Evolutionary conservation across 176 grass and related monocot genomes (phyloP).

Genomic region (Aegilops umbellulata): DNA sequence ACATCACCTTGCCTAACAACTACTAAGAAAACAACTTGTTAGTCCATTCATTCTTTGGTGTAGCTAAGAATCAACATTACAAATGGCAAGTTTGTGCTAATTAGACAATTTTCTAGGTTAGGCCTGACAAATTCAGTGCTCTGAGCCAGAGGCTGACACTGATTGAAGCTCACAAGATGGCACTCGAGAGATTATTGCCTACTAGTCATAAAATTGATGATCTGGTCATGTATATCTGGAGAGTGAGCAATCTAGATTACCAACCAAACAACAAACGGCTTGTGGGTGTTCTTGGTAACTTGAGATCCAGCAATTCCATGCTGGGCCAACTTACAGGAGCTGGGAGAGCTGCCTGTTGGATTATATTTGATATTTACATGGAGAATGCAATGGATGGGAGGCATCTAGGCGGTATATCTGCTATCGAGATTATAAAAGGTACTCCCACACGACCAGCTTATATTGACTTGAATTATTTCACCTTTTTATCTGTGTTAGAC

Average conservation of each 20-base stretch:
- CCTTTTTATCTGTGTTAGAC: not conserved
- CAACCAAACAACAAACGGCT: slow-evolving; percentile 59
- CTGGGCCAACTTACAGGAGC: slow-evolving; percentile 55
- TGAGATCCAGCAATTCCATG: slow-evolving; percentile 37
- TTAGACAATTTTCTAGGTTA: slow-evolving; percentile 46
- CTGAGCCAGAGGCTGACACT: slow-evolving; percentile 70
- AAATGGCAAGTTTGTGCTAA: slow-evolving; percentile 43
- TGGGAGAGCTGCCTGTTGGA: slow-evolving; percentile 64
- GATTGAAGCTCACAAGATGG: slow-evolving; percentile 68
- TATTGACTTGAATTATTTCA: not conserved
- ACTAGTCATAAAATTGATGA: slow-evolving; percentile 44
- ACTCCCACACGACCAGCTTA: not conserved
- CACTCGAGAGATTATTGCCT: slow-evolving; percentile 45
- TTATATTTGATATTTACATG: slow-evolving; percentile 73
- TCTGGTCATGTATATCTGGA: slow-evolving; percentile 43
- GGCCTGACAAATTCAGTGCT: slow-evolving; percentile 84
- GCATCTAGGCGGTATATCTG: slow-evolving; percentile 60
- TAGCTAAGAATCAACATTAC: slow-evolving; percentile 14
- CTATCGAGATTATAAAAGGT: slow-evolving; percentile 64
- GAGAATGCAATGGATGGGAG: slow-evolving; percentile 76
- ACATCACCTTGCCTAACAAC: not conserved
- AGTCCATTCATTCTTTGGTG: slow-evolving; percentile 14
- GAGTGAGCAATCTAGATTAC: slow-evolving; percentile 46
- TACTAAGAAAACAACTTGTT: not conserved
- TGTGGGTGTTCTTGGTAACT: slow-evolving; percentile 52